Conservation (phyloP, 805 yeast species). For the Hanseniaspora jakobsenii region DNA sequence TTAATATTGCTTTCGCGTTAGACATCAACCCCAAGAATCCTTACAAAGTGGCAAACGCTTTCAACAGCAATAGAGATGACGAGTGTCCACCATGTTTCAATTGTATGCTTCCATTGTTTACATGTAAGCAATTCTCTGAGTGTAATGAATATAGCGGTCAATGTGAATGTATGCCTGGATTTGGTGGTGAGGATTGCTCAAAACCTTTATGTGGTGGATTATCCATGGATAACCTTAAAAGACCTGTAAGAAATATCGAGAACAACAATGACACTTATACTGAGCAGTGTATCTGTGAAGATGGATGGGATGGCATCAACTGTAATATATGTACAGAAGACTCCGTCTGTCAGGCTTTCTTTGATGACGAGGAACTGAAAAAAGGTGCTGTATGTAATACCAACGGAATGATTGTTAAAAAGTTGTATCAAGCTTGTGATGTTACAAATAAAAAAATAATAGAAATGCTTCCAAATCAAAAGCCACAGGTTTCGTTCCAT, state of each 20-base stretch:
- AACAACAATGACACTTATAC: constrained; percentile 20
- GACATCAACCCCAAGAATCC: constrained; percentile 2
- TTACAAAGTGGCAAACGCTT: not conserved
- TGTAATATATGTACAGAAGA: constrained; percentile 76
- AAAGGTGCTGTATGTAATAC: constrained; percentile 70
- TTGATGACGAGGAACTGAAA: constrained; percentile 63
- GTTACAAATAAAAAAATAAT: constrained; percentile 83
- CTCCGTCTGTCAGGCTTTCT: constrained; percentile 65
- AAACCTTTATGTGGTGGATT: constrained; percentile 79
- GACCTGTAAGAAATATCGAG: constrained; percentile 52
- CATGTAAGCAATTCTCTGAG: constrained; percentile 78
- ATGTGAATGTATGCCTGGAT: constrained; percentile 87
- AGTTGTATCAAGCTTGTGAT: constrained; percentile 82
- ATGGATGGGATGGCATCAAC: constrained; percentile 90
- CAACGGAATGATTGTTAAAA: constrained; percentile 69
- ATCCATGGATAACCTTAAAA: constrained; percentile 40
- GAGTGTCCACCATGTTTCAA: constrained; percentile 88
- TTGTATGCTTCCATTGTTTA: constrained; percentile 82
- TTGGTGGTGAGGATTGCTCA: constrained; percentile 87
- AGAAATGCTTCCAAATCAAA: constrained; percentile 62
- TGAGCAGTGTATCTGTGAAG: constrained; percentile 52
- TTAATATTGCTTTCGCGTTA: too few species aligned
- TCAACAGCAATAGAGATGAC: constrained; percentile 22
- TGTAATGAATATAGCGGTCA: constrained; percentile 82
- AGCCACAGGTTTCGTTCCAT: constrained; percentile 85